These are phyloP conservation scores for Aspergillus sp. DNA, from an alignment of 2,329 filamentous ascomycete genomes.

Conservation along the genomic window DNA sequence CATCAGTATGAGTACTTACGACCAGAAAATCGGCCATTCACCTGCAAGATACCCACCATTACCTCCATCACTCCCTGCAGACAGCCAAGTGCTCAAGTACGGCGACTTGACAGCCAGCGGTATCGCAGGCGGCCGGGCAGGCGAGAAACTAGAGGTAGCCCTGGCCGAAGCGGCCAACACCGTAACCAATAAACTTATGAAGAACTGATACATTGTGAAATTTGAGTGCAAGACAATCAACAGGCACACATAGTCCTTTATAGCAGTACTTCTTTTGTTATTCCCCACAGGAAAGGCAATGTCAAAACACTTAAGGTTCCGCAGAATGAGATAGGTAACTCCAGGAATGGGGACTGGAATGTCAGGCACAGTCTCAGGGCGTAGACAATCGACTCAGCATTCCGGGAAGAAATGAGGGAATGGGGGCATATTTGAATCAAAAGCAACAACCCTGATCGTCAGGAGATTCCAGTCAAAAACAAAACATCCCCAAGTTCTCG, in stretches of 20 bases:
- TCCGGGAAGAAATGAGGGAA: conserved; percentile 12
- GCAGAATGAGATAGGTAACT: conserved; percentile 14
- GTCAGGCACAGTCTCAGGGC: conserved; percentile 26
- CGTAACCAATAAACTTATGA: conserved; percentile 27
- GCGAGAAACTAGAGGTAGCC: conserved; percentile 59
- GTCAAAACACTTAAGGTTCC: conserved; percentile 7
- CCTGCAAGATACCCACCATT: conserved; percentile 69
- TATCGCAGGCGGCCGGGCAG: conserved; percentile 66
- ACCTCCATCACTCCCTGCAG: conserved; percentile 61
- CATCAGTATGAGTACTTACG: conserved; percentile 49
- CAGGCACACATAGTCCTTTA: conserved; percentile 21
- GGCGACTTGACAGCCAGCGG: conserved; percentile 74
- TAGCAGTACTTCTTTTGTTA: conserved; percentile 15
- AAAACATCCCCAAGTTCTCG: conserved; percentile 10
- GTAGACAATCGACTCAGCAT: conserved; percentile 26
- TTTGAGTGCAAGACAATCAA: conserved; percentile 19
- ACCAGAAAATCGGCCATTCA: conserved; percentile 69
- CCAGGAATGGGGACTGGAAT: conserved; percentile 34
- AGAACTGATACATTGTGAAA: conserved; percentile 32
- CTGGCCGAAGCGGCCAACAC: conserved; percentile 25
- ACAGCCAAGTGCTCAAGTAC: conserved; percentile 71
- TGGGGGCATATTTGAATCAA: conserved; percentile 12
- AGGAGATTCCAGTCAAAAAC: conserved; percentile 4
- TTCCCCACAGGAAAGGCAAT: conserved; percentile 5
- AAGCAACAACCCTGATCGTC: conserved; percentile 1